Evolutionary conservation across 768 basidiomycete species (phyloP).

Genomic region (Candolleomyces aberdarensis): DNA sequence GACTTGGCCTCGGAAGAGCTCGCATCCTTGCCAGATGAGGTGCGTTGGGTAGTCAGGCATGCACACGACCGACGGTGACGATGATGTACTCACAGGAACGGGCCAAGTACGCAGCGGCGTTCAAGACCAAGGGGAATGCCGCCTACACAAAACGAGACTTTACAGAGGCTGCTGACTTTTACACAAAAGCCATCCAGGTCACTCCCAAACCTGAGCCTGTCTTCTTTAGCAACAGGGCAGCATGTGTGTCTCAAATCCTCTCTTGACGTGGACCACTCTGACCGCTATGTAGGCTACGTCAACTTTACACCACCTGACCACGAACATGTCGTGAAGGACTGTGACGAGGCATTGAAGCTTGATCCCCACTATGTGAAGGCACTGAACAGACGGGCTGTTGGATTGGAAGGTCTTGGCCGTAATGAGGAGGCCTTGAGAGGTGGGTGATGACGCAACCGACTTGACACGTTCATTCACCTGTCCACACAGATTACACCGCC

Average conservation of each 20-base stretch:
- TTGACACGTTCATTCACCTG: not conserved
- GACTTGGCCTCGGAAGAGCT: constrained; percentile 55
- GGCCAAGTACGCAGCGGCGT: constrained; percentile 52
- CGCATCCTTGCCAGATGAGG: constrained; percentile 56
- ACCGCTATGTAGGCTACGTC: constrained; percentile 65
- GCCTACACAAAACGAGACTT: constrained; percentile 67
- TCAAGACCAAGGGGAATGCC: constrained; percentile 70
- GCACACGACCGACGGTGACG: not conserved
- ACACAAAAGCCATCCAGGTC: constrained; percentile 73
- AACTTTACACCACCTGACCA: constrained; percentile 85
- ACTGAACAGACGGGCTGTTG: constrained; percentile 84
- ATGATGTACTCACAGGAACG: constrained; percentile 49
- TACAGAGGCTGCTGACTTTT: constrained; percentile 55
- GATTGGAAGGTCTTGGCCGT: constrained; percentile 72
- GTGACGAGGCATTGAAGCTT: constrained; percentile 81
- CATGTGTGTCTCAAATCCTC: constrained; percentile 55
- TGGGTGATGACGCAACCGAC: constrained; percentile 27
- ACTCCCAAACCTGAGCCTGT: constrained; percentile 84
- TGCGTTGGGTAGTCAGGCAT: constrained; percentile 17
- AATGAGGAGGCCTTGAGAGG: constrained; percentile 79
- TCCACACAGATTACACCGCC: constrained; percentile 82
- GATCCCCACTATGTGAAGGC: constrained; percentile 88
- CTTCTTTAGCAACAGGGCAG: constrained; percentile 96
- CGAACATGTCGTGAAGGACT: constrained; percentile 83
- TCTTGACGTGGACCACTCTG: not conserved